Evolutionary conservation across 768 basidiomycete genomes (phyloP).

Genomic region (Agrocybe chaxingu): DNA sequence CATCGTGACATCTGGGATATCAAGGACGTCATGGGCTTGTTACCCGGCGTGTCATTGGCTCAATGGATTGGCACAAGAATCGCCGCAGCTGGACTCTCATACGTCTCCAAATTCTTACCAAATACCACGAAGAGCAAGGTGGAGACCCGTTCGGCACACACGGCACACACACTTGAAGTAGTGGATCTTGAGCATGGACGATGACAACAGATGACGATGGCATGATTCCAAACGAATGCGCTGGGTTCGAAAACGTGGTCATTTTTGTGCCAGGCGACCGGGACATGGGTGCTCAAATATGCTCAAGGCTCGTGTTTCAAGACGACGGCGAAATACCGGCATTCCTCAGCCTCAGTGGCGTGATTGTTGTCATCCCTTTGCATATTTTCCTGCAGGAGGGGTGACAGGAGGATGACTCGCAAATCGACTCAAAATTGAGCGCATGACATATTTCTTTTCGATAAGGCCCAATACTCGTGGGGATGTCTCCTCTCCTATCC

Average conservation of each 20-base stretch:
- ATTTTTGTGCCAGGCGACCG: not conserved
- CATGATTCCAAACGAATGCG: not conserved
- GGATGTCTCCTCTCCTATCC: not conserved
- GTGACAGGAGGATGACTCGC: not conserved
- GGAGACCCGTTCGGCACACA: conserved; percentile 8
- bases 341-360: conserved; percentile 2
- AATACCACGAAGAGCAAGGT: conserved; percentile 8
- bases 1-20: conserved; percentile 84
- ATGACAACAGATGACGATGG: not conserved
- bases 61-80: conserved; percentile 70
- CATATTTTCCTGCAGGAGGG: conserved; percentile 4
- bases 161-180: conserved; percentile 10
- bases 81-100: conserved; percentile 54
- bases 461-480: conserved; percentile 5
- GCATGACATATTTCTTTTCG: conserved; percentile 4
- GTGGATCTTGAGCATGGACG: conserved; percentile 19
- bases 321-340: conserved; percentile 13
- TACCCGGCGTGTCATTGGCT: conserved; percentile 64
- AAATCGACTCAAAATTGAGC: not conserved
- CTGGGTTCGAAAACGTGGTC: conserved; percentile 1
- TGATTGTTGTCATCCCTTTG: conserved; percentile 15
- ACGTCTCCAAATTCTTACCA: conserved; percentile 32
- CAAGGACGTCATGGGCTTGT: conserved; percentile 68
- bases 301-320: not conserved
- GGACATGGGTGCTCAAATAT: not conserved